Evolutionary conservation across 805 yeast genomes (phyloP).

Genomic region (Ogataea neopini): DNA sequence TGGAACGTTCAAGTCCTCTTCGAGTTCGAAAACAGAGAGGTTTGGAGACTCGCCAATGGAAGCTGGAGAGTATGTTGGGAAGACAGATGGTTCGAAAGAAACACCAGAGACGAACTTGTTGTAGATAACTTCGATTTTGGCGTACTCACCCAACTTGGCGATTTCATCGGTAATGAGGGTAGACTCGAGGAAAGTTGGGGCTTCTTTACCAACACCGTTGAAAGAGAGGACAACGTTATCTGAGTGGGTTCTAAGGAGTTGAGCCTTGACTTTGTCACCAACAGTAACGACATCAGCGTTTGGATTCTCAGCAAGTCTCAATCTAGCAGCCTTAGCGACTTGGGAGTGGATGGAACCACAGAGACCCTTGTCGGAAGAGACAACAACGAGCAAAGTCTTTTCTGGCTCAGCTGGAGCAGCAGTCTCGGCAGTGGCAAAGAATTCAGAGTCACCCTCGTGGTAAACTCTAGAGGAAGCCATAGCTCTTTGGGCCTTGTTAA

Average conservation of each 20-base stretch:
- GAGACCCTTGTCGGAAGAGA: slow-evolving; percentile 96
- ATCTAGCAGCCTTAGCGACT: slow-evolving; percentile 85
- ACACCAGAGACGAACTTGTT: slow-evolving; percentile 87
- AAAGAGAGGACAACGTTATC: slow-evolving; percentile 71
- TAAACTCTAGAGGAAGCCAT: slow-evolving; percentile 86
- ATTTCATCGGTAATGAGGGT: slow-evolving; percentile 87
- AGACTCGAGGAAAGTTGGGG: slow-evolving; percentile 91
- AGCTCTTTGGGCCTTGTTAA: slow-evolving; percentile 93
- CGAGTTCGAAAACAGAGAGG: slow-evolving; percentile 78
- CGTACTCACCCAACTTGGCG: slow-evolving; percentile 65
- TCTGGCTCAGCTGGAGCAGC: slow-evolving; percentile 44
- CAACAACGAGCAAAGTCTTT: slow-evolving; percentile 79
- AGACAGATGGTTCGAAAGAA: slow-evolving; percentile 79
- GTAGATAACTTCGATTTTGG: slow-evolving; percentile 77
- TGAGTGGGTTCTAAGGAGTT: slow-evolving; percentile 80
- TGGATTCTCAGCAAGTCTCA: slow-evolving; percentile 58
- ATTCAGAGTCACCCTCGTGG: slow-evolving; percentile 76
- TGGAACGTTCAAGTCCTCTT: slow-evolving; percentile 66
- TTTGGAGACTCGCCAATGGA: slow-evolving; percentile 84
- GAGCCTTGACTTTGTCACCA: slow-evolving; percentile 94
- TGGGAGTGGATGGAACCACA: slow-evolving; percentile 99
- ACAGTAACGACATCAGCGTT: slow-evolving; percentile 79
- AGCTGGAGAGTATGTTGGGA: slow-evolving; percentile 65
- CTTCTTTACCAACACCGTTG: slow-evolving; percentile 94
- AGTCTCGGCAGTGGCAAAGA: slow-evolving; percentile 81